Evolutionary conservation across 2,329 filamentous ascomycete genomes (phyloP), one percentile per base, ranked within the genome.

Genomic region (Sporothrix inflata): DNA sequence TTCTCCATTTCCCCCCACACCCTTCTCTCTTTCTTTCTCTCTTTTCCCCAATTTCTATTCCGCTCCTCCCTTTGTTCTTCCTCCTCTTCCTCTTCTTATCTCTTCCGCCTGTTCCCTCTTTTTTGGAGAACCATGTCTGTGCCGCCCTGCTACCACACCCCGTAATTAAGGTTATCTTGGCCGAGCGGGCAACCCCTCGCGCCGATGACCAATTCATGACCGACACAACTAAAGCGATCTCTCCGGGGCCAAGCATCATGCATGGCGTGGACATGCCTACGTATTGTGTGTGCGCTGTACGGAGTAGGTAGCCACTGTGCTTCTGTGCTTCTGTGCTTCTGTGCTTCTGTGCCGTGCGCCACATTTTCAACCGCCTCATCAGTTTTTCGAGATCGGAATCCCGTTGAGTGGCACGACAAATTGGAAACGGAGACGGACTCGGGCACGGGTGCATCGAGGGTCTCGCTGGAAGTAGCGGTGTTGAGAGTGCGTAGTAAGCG

Each of bases 341-440:
- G 30, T 34, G 30, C 30, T 3, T 34, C 30, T 34, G 30, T 34
- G 30, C 30, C 30, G 30, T 34, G 30, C 30, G 30, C 30, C 30
- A 34, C 30, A 3, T 34, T 34, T 6, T 34, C 30, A 34, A 34
- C 30, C 30, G 30, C 30, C 30, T 34, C 11, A 45, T 1, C 42
- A 45, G 12, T 12, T 45, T 4, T n/a, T 21, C 6, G 19, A 21
- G 11, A 61, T 6, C 9, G 19, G 4, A 61, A 61, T 4, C 57
- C 19, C 34, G 34, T 42, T 19, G 19, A 61, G 6, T 14, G 19
- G n/a, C 19, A 61, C 9, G 57, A 61, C 57, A 61, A 61, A 61
- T 61, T 42, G 34, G 57, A 24, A 61, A 61, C 57, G 57, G 57
- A 61, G 57, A 61, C 57, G 57, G 57, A 57, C 27, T 57, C 53